Evolutionary conservation across 805 yeast species (phyloP).

Genomic region (Candida ponderosae): DNA sequence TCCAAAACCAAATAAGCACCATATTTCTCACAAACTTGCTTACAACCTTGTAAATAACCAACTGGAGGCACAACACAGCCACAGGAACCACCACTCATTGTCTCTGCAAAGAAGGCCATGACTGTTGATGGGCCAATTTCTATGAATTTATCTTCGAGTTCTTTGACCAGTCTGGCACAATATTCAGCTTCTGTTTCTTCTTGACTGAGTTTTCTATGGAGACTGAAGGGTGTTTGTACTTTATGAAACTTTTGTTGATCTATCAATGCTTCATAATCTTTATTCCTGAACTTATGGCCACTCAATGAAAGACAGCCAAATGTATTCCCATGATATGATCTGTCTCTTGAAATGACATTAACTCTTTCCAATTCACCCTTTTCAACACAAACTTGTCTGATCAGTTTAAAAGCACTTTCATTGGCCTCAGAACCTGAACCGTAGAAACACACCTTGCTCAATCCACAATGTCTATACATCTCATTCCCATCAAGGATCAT

Average conservation of each 20-base stretch:
- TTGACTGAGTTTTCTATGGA: constrained; percentile 6
- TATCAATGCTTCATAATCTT: constrained; percentile 8
- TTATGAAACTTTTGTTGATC: constrained; percentile 14
- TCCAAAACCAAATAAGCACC: constrained; percentile 42
- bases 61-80: constrained; percentile 38
- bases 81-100: constrained; percentile 38
- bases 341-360: constrained; percentile 34
- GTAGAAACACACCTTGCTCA: constrained; percentile 36
- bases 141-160: constrained; percentile 33
- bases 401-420: constrained; percentile 57
- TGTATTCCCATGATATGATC: constrained; percentile 43
- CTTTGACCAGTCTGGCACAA: constrained; percentile 27
- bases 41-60: constrained; percentile 38
- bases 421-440: constrained; percentile 63
- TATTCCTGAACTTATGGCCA: constrained; percentile 24
- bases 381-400: constrained; percentile 39
- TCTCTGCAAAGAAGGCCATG: constrained; percentile 35
- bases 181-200: constrained; percentile 34
- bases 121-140: constrained; percentile 36
- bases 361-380: constrained; percentile 31
- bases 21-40: constrained; percentile 42
- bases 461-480: constrained; percentile 28
- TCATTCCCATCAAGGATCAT: constrained; percentile 31
- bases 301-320: constrained; percentile 37
- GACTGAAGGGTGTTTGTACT: constrained; percentile 20